Evolutionary conservation across 352 stramenopile genomes (phyloP), one percentile per base, ranked within the genome.

Genomic region (Globisporangium perplexum): DNA sequence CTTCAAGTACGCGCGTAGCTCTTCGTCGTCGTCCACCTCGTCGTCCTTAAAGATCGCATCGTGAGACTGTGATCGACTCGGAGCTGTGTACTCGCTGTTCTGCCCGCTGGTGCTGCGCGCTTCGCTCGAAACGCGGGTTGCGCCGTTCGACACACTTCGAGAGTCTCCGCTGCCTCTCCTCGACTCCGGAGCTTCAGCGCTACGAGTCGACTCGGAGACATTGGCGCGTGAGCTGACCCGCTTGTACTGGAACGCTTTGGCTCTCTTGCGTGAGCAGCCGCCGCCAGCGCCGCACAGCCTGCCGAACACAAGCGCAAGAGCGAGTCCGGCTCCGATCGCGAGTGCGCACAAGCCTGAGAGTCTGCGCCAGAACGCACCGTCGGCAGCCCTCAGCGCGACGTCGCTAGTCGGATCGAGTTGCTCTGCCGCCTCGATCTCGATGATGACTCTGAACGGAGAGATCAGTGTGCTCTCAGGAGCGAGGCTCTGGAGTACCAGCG

Each of bases 171-270:
- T 47, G 8, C 38, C 38, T 44, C 38, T 44, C 10, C 38, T 20
- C 20, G 17, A 0, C 10, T 7, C 6, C 1, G 12, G 10, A 15
- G 14, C 43, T 59, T 12, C 23, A 53, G 11, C 33, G 65, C 41
- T 60, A 47, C 5, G 18, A 44, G 15, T 47, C 33, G 17, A 33
- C 23, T 47, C 28, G 45, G 51, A 45, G 62, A 6, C 56, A 41
- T 44, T 53, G 47, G 35, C 57, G 50, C 39, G 60, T 52, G 55
- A 57, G 15, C 66, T 57, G 42, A 83, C 15, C 17, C 59, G 53
- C 42, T 72, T 74, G 69, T 86, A 86, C 62, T 82, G 56, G 43
- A 86, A 86, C 6, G 61, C 52, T 55, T 63, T 63, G 46, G 59
- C 51, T 28, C 58, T 54, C 0, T 65, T 55, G 28, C 47, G 31